These are phyloP conservation scores for Phytophthora tentaculata DNA, from an alignment of 352 stramenopile genomes.

Conservation along the genomic window DNA sequence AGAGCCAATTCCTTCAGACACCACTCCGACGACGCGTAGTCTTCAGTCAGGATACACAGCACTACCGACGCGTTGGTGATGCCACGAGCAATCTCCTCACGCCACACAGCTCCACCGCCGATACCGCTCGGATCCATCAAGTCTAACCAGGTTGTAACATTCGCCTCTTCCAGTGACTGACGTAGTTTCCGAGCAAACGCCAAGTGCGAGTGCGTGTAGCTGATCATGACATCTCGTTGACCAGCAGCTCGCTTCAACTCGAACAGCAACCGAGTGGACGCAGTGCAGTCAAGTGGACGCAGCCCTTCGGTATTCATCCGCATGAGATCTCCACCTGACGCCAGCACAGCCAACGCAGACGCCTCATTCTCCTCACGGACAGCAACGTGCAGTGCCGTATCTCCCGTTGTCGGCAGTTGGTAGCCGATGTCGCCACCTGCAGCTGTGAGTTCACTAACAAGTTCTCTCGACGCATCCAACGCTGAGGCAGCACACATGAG, in stretches of 20 bases:
- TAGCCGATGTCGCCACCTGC: slow-evolving; percentile 69
- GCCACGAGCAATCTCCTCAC: slow-evolving; percentile 70
- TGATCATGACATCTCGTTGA: slow-evolving; percentile 83
- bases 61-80: slow-evolving; percentile 73
- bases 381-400: slow-evolving; percentile 73
- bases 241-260: slow-evolving; percentile 73
- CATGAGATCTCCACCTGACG: slow-evolving; percentile 67
- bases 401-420: slow-evolving; percentile 49
- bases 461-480: slow-evolving; percentile 24
- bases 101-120: slow-evolving; percentile 69
- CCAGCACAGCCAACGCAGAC: slow-evolving; percentile 58
- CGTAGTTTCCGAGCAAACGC: slow-evolving; percentile 78
- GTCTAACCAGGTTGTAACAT: slow-evolving; percentile 80
- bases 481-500: slow-evolving; percentile 34
- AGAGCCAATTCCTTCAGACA: slow-evolving; percentile 80
- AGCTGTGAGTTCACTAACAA: slow-evolving; percentile 45
- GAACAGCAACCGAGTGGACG: slow-evolving; percentile 67
- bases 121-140: slow-evolving; percentile 82
- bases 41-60: slow-evolving; percentile 70
- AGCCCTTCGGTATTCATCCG: slow-evolving; percentile 63
- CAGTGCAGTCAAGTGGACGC: slow-evolving; percentile 71
- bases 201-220: slow-evolving; percentile 80
- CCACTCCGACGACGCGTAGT: slow-evolving; percentile 76
- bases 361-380: slow-evolving; percentile 63
- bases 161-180: slow-evolving; percentile 58